Base-by-base conservation (phyloP, 345 rosid species). In the Boechera stricta region DNA sequence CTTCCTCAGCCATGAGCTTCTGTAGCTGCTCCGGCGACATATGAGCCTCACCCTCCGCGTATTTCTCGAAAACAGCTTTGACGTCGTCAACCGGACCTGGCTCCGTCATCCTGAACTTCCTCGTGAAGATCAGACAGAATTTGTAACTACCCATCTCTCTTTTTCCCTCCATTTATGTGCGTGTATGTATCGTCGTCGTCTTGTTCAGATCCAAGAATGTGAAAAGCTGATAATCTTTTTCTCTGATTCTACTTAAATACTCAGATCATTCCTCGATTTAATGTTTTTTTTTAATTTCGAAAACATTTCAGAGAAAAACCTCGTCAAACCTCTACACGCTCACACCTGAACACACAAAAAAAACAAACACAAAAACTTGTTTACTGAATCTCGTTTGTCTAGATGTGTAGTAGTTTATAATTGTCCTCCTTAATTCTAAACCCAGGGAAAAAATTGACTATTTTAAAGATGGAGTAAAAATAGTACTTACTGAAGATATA, bases 1-100 rank as follows among this genome's bases (percentile, higher is more conserved):
- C 82, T 39, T 76, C 56, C 6, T 87, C 97, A 62, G 55, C 73
- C 80, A 88, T 47, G 84, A 92, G 84, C 49, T 62, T 81, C 70
- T 59, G 85, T 60, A 94, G 76, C 85, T 94, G 95, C 70, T 88
- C 93, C 8, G 87, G 84, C 12, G 87, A 73, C 95, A 92, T 87
- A 68, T 81, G 67, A 80, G 83, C 4, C 5, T 86, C 89, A 0
- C 86, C 97, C 2, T 79, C 86, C 0, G 95, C 63, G 56, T 89
- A 90, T 75, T 77, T 82, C 3, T 32, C 21, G 72, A 94, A 94
- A 6, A 86, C 84, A 32, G 80, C 86, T 71, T 35, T 83, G 26
- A 92, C 86, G 67, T 92, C 97, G 32, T 15, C 73, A 3, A 91
- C 95, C 5, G 98, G 96, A 55, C 77, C 87, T 0, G 91, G 85